phyloP scores from a whole-genome alignment of 2,329 filamentous ascomycete genomes.

The Sclerotinia glacialis region DNA sequence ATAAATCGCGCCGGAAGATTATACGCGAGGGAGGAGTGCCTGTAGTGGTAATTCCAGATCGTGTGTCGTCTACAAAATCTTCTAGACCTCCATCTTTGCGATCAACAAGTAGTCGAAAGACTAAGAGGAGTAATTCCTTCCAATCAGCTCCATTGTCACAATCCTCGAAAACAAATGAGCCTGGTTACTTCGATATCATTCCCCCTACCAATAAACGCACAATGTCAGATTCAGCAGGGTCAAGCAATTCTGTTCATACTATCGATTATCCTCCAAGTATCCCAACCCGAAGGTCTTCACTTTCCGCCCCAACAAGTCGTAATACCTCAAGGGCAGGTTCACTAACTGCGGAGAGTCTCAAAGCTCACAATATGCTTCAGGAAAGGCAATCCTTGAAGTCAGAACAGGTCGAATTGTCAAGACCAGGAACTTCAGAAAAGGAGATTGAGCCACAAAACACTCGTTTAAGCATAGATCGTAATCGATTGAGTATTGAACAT shows the following conservation, averaged over 20 bases:
- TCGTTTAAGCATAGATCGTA: constrained; percentile 46
- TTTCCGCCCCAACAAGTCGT: constrained; percentile 61
- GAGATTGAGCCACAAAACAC: constrained; percentile 25
- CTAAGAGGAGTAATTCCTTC: constrained; percentile 53
- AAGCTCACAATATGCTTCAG: constrained; percentile 49
- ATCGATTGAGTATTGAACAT: constrained; percentile 44
- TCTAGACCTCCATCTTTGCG: constrained; percentile 54
- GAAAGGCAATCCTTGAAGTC: constrained; percentile 26
- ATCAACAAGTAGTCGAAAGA: constrained; percentile 60
- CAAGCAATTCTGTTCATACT: constrained; percentile 45
- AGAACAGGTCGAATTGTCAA: constrained; percentile 18
- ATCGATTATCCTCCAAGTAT: constrained; percentile 60
- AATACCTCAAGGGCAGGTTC: constrained; percentile 55
- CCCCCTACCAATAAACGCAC: constrained; percentile 30
- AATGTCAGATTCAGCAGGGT: constrained; percentile 37
- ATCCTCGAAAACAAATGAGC: constrained; percentile 45
- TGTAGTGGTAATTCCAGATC: constrained; percentile 60
- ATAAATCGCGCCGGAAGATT: constrained; percentile 56
- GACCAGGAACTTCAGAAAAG: constrained; percentile 23
- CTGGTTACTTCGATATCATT: constrained; percentile 46
- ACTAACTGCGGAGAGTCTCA: constrained; percentile 57
- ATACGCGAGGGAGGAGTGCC: constrained; percentile 60
- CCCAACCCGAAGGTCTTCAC: constrained; percentile 56
- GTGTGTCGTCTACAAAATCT: constrained; percentile 50
- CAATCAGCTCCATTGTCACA: constrained; percentile 48